Evolutionary conservation across 2,329 filamentous ascomycete genomes (phyloP), one percentile per base, ranked within the genome.

Genomic region (Xylaria sp.): DNA sequence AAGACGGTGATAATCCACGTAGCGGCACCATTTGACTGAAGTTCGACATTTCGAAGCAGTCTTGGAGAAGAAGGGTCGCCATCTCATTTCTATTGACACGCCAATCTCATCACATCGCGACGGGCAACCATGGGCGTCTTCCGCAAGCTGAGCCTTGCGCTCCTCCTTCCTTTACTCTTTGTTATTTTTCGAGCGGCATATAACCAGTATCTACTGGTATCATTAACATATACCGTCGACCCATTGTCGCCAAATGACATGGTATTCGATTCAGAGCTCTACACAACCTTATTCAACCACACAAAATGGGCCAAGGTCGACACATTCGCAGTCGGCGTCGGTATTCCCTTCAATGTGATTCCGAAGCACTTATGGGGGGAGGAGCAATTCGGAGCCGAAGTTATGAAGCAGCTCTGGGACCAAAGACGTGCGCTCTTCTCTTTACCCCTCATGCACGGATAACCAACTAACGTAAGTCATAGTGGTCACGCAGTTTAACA

Each of bases 321-420:
- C 39, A 68, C 64, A 14, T 71, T 69, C 34, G 69, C 69, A 0
- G 66, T 69, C 12, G 69, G 69, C 59, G 67, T 72, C 42, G 64
- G 63, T 17, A 50, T 72, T 5, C 64, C 71, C 11, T 64, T 67
- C 17, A n/a, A n/a, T 0, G 17, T 57, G 11, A 19, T 71, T 4
- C 66, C 66, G 32, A 60, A 53, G 32, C 17, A 64, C 1, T 47
- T 72, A 12, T 48, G 61, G 27, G 50, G 48, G 8, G 70, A 72
- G 42, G 63, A 65, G 21, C 14, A 42, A 11, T 72, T 73, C 36
- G 70, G 59, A 32, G 56, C 64, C 1, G 71, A 72, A 45, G 67
- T 69, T n/a, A 68, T 73, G 59, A 71, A 50, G 51, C 65, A 65
- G 47, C 59, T 73, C 47, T 73, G 70, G 71, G 69, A 72, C 36